Conservation (phyloP, 2,329 filamentous ascomycete genomes). For the Calonectria honghensis region DNA sequence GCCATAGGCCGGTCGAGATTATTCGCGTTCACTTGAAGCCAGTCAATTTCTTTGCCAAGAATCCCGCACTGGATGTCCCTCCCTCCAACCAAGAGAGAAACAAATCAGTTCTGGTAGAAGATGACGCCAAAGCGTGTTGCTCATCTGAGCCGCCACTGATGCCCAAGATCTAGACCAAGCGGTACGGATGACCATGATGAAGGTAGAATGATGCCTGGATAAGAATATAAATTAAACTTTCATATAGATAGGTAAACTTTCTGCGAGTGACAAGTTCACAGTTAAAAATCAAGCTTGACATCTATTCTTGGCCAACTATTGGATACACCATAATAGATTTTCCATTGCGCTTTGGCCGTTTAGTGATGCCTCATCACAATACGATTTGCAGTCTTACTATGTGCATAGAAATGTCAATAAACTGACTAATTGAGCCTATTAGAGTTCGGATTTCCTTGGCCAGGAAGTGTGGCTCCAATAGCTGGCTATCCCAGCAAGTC, state of each 20-base stretch:
- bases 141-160: neutral
- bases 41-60: slow-evolving; percentile 71
- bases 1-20: slow-evolving; percentile 68
- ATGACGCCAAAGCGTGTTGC: slow-evolving; percentile 5
- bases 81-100: slow-evolving; percentile 42
- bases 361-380: too few species aligned
- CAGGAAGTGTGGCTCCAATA: too few species aligned
- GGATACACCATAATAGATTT: neutral
- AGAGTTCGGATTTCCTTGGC: too few species aligned
- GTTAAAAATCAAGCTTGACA: neutral
- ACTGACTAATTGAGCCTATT: too few species aligned
- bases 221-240: slow-evolving; percentile 1
- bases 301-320: neutral
- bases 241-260: neutral
- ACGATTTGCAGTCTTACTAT: too few species aligned
- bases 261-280: neutral
- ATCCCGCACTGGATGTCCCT: slow-evolving; percentile 64
- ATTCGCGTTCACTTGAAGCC: slow-evolving; percentile 69
- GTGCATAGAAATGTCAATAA: too few species aligned
- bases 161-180: neutral
- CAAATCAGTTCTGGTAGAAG: slow-evolving; percentile 32
- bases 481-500: too few species aligned
- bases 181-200: too few species aligned
- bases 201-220: neutral
- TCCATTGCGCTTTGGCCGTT: neutral